A percentile compares a stretch with the other conserved stretches of the same genome.
phyloP scores from a whole-genome alignment of 73 alveolate genomes.

The Breviolum minutum region DNA sequence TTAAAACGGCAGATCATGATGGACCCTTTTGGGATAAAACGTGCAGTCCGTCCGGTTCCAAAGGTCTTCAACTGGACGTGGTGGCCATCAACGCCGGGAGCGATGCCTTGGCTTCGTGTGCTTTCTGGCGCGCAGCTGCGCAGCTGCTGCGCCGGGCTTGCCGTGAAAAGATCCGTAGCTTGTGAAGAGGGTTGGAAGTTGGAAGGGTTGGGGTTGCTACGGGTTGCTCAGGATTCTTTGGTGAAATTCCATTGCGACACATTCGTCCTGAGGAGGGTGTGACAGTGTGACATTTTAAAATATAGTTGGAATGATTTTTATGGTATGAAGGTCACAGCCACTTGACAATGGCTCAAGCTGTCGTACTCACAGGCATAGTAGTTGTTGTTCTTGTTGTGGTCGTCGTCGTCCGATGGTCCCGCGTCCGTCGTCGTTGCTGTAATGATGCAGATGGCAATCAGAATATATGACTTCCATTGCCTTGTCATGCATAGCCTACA shows the following conservation, averaged over 20 bases:
- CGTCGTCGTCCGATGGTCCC: no score
- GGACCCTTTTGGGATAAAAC: background rate
- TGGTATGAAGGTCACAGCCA: no score
- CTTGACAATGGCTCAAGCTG: no score
- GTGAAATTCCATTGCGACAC: no score
- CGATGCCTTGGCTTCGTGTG: background rate
- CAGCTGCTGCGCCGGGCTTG: constrained; percentile 1
- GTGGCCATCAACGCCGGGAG: constrained; percentile 23
- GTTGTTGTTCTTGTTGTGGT: no score
- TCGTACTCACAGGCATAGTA: no score
- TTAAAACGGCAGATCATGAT: background rate
- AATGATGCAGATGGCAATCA: no score
- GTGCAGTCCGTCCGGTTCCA: background rate
- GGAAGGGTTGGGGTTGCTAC: background rate
- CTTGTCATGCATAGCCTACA: no score
- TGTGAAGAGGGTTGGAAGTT: background rate
- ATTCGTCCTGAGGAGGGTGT: background rate
- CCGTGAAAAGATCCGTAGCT: background rate
- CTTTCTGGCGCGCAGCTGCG: background rate
- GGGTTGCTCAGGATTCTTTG: no score
- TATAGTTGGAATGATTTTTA: background rate
- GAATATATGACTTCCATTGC: no score
- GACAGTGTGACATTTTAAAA: background rate
- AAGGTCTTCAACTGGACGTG: constrained; percentile 3
- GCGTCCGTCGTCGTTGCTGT: no score